Conservation (phyloP, 1,284 basidiomycete species). For the Ganoderma multipileum region DNA sequence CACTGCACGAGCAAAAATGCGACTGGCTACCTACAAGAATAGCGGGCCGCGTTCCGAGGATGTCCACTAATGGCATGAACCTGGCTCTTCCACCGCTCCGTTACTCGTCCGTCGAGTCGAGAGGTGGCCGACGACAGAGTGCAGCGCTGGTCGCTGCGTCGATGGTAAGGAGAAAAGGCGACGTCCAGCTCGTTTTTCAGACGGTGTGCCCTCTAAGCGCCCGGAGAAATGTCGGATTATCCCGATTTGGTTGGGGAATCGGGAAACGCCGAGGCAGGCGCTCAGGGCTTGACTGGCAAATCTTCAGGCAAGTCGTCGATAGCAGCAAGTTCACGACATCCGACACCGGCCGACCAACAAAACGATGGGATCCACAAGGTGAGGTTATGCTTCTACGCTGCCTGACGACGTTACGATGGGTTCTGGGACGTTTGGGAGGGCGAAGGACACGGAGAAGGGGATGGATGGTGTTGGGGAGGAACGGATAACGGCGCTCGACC, state of each 20-base stretch:
- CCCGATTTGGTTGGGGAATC: not conserved
- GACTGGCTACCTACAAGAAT: conserved; percentile 33
- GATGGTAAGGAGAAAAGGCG: conserved; percentile 38
- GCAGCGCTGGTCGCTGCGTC: conserved; percentile 50
- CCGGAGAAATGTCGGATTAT: not conserved
- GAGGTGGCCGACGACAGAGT: conserved; percentile 45
- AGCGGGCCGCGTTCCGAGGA: conserved; percentile 28
- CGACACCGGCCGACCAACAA: conserved; percentile 45
- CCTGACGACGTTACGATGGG: conserved; percentile 23
- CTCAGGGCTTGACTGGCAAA: conserved; percentile 15
- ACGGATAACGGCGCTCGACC: conserved; percentile 45
- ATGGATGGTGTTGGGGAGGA: conserved; percentile 43
- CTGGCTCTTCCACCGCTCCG: conserved; percentile 52
- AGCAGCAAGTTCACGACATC: conserved; percentile 37
- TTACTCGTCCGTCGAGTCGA: conserved; percentile 50
- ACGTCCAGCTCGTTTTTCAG: not conserved
- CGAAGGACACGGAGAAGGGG: conserved; percentile 35
- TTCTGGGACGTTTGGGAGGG: conserved; percentile 26
- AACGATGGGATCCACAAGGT: conserved; percentile 81
- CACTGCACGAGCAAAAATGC: conserved; percentile 34
- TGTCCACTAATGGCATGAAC: conserved; percentile 4
- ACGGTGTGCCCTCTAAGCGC: not conserved
- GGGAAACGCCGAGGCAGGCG: conserved; percentile 22
- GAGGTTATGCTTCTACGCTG: conserved; percentile 43
- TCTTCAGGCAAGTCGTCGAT: conserved; percentile 15